These are phyloP conservation scores for Platanus orientalis DNA, from an alignment of 164 flowering plant genomes.

Conservation along the genomic window DNA sequence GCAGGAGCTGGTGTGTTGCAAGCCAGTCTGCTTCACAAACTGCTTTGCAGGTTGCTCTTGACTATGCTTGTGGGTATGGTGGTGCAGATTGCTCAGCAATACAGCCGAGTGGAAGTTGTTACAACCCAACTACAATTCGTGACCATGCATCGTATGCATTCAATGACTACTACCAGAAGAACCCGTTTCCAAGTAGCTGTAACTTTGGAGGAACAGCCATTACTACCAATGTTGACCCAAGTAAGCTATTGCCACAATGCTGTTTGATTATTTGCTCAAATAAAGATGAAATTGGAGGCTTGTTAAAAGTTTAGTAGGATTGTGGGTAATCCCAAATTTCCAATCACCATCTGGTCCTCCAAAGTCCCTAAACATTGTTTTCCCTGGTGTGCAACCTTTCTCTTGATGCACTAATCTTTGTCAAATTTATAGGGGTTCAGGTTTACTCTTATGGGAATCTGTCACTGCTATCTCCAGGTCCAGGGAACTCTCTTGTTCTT, in stretches of 20 bases:
- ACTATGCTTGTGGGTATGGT: slow-evolving; percentile 87
- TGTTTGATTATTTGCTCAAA: neutral
- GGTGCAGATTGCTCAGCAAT: slow-evolving; percentile 81
- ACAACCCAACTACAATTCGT: slow-evolving; percentile 51
- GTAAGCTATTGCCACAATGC: slow-evolving; percentile 34
- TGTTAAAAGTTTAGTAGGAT: neutral
- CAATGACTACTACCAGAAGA: slow-evolving; percentile 75
- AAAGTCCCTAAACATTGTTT: no score
- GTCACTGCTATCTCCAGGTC: no score
- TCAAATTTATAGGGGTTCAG: no score
- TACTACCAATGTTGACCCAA: slow-evolving; percentile 63
- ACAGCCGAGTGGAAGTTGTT: slow-evolving; percentile 67
- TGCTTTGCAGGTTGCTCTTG: slow-evolving; percentile 72
- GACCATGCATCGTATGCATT: slow-evolving; percentile 90
- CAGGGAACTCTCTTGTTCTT: no score
- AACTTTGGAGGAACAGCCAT: slow-evolving; percentile 79
- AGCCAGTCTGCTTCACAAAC: slow-evolving; percentile 53
- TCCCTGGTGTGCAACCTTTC: no score
- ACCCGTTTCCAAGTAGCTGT: slow-evolving; percentile 78
- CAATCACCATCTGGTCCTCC: no score
- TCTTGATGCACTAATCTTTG: no score
- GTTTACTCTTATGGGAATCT: no score
- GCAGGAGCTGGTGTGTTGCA: slow-evolving; percentile 82
- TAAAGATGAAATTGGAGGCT: neutral
- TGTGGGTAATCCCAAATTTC: no score